Evolutionary conservation across 768 basidiomycete genomes (phyloP), one percentile per base, ranked within the genome.

Genomic region (Candolleomyces aberdarensis): DNA sequence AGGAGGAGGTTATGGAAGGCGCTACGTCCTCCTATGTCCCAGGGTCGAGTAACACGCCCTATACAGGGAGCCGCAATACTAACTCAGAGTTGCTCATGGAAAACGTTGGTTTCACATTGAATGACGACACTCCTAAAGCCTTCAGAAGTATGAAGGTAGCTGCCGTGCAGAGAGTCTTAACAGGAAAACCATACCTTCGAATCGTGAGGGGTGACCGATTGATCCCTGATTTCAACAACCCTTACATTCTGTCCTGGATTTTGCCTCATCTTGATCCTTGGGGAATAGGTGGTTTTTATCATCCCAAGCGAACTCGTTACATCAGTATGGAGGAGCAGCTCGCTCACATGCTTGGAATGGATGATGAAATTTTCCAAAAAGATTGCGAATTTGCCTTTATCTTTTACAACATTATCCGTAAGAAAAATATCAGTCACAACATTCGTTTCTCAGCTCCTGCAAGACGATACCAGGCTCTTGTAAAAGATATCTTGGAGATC

Each of bases 311-410:
- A 2, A 1, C 3, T 1, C 32, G 46, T 4, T 19, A 26, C 5
- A 39, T 67, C 0, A 31, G 56, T 1, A 63, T 67, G 63, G 58
- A 65, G 49, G 58, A 62, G 26, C 66, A 67, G 36, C 39, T 67
- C 4, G 14, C 13, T 3, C 61, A 63, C 41, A 17, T 65, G 8
- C 22, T 67, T 1, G 19, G 10, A 5, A 20, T 64, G 1, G 56
- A 51, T 14, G 57, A 62, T 17, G 50, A 48, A 14, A 29, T 22
- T 8, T 64, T 66, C 44, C 55, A 58, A 50, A 7, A 39, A 10
- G 64, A 65, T 32, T 55, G 49, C n/a, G 62, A 65, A 40, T 63
- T 65, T 49, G 58, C 58, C 9, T 65, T 65, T 32, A 53, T 58
- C 1, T 63, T 63, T 46, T 63, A 60, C 36, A 65, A 65, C 46